Percentiles rank a stretch among this genome's conserved stretches.
These are phyloP conservation scores for Coemansia sp. DNA, from an alignment of 192 early-diverging fungal species.

Conservation along the genomic window DNA sequence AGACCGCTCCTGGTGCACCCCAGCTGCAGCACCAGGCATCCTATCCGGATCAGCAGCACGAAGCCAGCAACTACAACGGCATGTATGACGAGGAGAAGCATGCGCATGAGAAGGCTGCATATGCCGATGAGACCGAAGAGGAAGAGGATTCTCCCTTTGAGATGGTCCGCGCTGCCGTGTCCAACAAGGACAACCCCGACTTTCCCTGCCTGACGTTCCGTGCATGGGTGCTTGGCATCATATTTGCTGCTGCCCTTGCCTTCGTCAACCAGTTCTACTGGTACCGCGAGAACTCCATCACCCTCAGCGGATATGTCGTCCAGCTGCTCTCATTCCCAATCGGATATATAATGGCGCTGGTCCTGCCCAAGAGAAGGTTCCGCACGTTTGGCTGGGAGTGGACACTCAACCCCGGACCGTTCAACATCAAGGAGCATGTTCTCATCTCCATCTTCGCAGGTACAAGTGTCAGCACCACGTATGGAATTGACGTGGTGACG, in stretches of 20 bases:
- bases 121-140: conserved; percentile 8
- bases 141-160: conserved; percentile 63
- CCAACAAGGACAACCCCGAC: conserved; percentile 67
- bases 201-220: conserved; percentile 74
- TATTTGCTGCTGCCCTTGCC: conserved; percentile 62
- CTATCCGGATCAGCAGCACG: neutral
- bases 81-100: conserved; percentile 6
- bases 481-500: conserved; percentile 75
- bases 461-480: conserved; percentile 66
- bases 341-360: conserved; percentile 63
- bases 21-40: conserved; percentile 9
- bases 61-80: conserved; percentile 6
- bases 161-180: conserved; percentile 68
- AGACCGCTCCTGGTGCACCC: neutral
- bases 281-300: conserved; percentile 81
- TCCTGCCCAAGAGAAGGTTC: conserved; percentile 60
- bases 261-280: conserved; percentile 84
- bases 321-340: conserved; percentile 75
- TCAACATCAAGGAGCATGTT: conserved; percentile 88
- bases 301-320: conserved; percentile 68
- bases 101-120: neutral
- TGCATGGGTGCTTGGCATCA: conserved; percentile 69
- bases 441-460: conserved; percentile 78
- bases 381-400: conserved; percentile 54
- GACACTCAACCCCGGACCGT: conserved; percentile 83